These are phyloP conservation scores for Vanrija pseudolonga DNA, from an alignment of 1,284 basidiomycete genomes.

Conservation along the genomic window DNA sequence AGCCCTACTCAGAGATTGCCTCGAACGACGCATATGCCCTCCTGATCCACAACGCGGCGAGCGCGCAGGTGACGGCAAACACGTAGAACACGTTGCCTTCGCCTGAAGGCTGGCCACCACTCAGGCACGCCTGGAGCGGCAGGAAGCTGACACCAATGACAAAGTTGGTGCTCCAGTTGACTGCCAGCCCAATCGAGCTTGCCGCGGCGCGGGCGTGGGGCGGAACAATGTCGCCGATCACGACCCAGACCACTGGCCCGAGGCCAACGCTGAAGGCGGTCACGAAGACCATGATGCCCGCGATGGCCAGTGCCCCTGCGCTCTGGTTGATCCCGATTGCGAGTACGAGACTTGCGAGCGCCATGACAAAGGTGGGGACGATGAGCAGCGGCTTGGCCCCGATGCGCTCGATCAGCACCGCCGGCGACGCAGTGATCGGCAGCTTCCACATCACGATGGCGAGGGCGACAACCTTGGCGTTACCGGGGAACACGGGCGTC, in stretches of 20 bases:
- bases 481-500: constrained; percentile 38
- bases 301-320: constrained; percentile 16
- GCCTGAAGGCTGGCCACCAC: constrained; percentile 14
- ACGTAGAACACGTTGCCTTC: constrained; percentile 43
- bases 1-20: not conserved
- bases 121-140: constrained; percentile 33
- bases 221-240: constrained; percentile 39
- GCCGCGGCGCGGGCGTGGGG: constrained; percentile 32
- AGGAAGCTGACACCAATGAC: constrained; percentile 33
- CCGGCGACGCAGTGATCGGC: constrained; percentile 49
- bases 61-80: constrained; percentile 22
- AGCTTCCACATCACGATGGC: constrained; percentile 46
- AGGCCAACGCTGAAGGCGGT: constrained; percentile 35
- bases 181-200: constrained; percentile 31
- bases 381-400: constrained; percentile 29
- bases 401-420: constrained; percentile 46
- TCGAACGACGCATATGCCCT: not conserved
- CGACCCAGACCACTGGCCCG: constrained; percentile 43
- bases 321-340: constrained; percentile 34
- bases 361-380: constrained; percentile 27
- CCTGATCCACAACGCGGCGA: constrained; percentile 5
- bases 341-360: constrained; percentile 22
- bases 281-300: constrained; percentile 33
- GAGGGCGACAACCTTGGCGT: constrained; percentile 40
- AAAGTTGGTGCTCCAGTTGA: constrained; percentile 42